phyloP scores from a whole-genome alignment of 2,329 filamentous ascomycete species.

The Colletotrichum nymphaeae region DNA sequence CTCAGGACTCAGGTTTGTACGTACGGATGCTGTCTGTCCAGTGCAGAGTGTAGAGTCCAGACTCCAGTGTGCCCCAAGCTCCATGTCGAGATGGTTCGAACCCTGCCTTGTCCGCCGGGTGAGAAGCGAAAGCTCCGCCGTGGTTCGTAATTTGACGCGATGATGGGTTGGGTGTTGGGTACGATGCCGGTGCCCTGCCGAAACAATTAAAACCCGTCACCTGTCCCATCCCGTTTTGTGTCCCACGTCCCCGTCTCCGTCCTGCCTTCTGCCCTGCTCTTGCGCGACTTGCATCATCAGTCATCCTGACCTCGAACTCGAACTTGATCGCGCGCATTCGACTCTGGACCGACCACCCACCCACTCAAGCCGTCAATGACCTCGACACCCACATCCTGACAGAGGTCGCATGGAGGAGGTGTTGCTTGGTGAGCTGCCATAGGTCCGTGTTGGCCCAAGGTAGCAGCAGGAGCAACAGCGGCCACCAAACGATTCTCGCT shows the following conservation, averaged over 20 bases:
- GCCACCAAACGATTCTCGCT: not conserved
- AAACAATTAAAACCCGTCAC: conserved; percentile 36
- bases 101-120: conserved; percentile 13
- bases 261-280: conserved; percentile 19
- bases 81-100: not conserved
- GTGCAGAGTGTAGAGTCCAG: not conserved
- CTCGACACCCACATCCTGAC: conserved; percentile 28
- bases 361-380: conserved; percentile 23
- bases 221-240: conserved; percentile 24
- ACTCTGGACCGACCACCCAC: conserved; percentile 13
- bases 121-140: conserved; percentile 25
- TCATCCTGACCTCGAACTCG: not conserved
- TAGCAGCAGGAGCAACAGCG: conserved; percentile 20
- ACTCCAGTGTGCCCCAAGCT: not conserved
- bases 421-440: conserved; percentile 50
- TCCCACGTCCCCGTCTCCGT: conserved; percentile 7
- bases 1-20: not conserved
- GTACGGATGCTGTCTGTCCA: not conserved
- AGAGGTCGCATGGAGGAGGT: conserved; percentile 30
- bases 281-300: conserved; percentile 9
- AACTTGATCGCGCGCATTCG: conserved; percentile 1
- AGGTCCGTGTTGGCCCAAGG: conserved; percentile 47
- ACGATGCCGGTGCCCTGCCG: conserved; percentile 26
- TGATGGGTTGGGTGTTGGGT: conserved; percentile 32
- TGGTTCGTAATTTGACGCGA: conserved; percentile 20